Percentiles rank a stretch among this genome's conserved stretches.
phyloP scores from a whole-genome alignment of 345 rosid genomes.

The Triadica sebifera region DNA sequence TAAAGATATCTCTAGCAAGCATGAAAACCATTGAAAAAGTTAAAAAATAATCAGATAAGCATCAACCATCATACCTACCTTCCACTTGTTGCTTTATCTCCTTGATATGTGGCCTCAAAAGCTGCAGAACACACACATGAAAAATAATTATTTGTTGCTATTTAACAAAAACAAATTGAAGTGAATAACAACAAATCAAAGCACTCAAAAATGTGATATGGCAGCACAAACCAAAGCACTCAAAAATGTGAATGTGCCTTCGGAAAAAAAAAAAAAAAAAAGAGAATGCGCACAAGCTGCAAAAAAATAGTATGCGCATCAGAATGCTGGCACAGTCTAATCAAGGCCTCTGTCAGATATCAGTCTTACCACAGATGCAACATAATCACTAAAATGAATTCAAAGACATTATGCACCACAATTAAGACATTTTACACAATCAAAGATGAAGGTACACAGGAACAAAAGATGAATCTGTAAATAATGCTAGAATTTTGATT shows the following conservation, averaged over 20 bases:
- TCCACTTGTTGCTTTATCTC: slow-evolving; percentile 55
- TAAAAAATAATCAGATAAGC: slow-evolving; percentile 7
- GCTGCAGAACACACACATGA: slow-evolving; percentile 48
- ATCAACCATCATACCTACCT: slow-evolving; percentile 35
- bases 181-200: neutral
- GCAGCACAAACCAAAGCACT: neutral
- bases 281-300: neutral
- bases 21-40: neutral
- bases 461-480: neutral
- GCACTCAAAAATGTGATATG: neutral
- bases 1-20: neutral
- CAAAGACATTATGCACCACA: neutral
- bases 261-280: neutral
- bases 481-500: neutral
- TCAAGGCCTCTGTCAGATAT: neutral
- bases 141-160: neutral
- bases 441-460: too few species aligned
- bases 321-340: neutral
- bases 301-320: neutral
- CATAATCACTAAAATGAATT: neutral
- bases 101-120: slow-evolving; percentile 63
- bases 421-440: neutral
- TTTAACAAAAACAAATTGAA: neutral
- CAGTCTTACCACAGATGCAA: neutral
- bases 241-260: too few species aligned